Base-by-base conservation (phyloP, 208 protist genomes). In the Acanthamoeba lugdunensis region DNA sequence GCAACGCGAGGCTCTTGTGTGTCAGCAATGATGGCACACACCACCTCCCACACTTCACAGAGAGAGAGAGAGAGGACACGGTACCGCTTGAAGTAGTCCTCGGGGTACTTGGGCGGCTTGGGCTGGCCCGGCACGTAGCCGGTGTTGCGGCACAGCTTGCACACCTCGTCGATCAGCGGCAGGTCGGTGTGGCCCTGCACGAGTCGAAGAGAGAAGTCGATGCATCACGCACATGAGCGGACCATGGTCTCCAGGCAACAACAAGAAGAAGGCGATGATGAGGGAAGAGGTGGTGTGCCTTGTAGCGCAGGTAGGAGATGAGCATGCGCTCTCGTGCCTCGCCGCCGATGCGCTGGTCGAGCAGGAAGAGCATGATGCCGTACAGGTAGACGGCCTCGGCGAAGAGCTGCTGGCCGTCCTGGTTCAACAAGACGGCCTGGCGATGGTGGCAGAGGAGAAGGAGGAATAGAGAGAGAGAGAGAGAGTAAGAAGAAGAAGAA, bases 261-360 rank as follows among this genome's bases (percentile, higher is more conserved):
- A 82, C 3, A 6, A 82, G n/a, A 1, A 93, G 23, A 5, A 82
- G 61, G 14, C 0, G 33, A 41, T 16, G n/a, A 28, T 33, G 50
- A 77, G 23, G 37, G 56, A 81, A 41, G 84, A 48, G 69, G 13
- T 11, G 37, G 56, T 4, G 56, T 77, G 94, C 98, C 77, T 98
- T 98, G 94, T 99, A 99, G 73, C 99, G 97, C 88, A 99, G 97
- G 96, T 99, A 99, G 71, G 98, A 97, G 23, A 99, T 98, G 28
- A 99, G 95, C 95, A 99, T 96, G 88, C 98, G 96, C 96, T 99
- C 99, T 30, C 98, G 97, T 11, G 98, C 97, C 16, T 94, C 94
- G 23, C 98, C 98, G 28, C 98, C 97, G 75, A 99, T 98, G 28
- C 97, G 97, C 73, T 96, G 94, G 93, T 99, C 98, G 37, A 99